Evolutionary conservation across 106 monocot genomes (phyloP).

Genomic region (Allium sativum): DNA sequence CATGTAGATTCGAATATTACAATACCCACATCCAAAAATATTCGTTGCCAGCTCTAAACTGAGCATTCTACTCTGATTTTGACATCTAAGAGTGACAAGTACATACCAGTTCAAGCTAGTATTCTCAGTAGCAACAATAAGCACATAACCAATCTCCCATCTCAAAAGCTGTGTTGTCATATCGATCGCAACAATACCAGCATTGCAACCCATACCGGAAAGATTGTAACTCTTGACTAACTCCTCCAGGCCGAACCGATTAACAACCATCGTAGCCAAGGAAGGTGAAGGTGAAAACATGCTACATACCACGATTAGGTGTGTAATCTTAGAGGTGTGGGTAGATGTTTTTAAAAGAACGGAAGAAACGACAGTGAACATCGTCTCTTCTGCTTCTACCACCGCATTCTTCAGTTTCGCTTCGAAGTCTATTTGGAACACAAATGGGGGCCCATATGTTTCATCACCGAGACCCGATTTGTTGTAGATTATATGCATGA

Average conservation of each 20-base stretch:
- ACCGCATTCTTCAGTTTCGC: conserved; percentile 18
- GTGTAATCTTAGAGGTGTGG: conserved; percentile 14
- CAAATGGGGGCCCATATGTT: conserved; percentile 45
- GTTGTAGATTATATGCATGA: conserved; percentile 59
- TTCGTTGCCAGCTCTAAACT: too few species aligned
- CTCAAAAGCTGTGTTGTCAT: conserved; percentile 20
- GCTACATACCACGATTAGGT: conserved; percentile 36
- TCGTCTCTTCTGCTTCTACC: conserved; percentile 39
- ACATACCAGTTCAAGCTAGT: conserved; percentile 40
- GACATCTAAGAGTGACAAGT: background rate
- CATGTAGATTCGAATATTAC: too few species aligned
- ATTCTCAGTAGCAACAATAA: conserved; percentile 44
- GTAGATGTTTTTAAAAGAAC: conserved; percentile 25
- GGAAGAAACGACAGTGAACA: conserved; percentile 24
- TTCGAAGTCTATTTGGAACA: conserved; percentile 29
- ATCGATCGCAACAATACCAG: conserved; percentile 32
- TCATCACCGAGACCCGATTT: conserved; percentile 73
- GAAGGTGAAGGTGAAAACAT: conserved; percentile 42
- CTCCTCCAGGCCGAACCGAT: conserved; percentile 15
- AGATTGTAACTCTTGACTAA: conserved; percentile 34
- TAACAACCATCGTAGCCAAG: conserved; percentile 27
- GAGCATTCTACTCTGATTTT: background rate
- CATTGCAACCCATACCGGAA: conserved; percentile 56
- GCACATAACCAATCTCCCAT: conserved; percentile 11
- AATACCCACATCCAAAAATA: too few species aligned